phyloP scores from a whole-genome alignment of 2,329 filamentous ascomycete species.

The Colletotrichum sp. region DNA sequence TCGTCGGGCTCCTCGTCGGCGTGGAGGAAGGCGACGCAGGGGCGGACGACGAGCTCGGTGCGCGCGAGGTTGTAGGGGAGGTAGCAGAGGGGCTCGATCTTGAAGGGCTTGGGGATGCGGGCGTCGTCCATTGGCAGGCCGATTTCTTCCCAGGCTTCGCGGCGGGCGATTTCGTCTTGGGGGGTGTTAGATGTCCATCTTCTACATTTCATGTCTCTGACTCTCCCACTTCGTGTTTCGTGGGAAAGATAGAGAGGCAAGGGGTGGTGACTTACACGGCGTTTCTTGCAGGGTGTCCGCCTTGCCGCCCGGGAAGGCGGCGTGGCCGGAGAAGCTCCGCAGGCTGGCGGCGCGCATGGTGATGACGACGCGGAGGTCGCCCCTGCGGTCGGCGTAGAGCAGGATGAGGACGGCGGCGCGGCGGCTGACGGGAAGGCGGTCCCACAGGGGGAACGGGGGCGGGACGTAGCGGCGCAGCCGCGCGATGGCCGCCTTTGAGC shows the following conservation, averaged over 20 bases:
- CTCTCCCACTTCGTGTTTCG: too few relatives aligned
- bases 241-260: too few relatives aligned
- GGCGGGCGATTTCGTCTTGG: slow-evolving; percentile 80
- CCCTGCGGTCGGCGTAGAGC: slow-evolving; percentile 82
- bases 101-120: slow-evolving; percentile 77
- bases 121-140: slow-evolving; percentile 77
- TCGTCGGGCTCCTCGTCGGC: slow-evolving; percentile 50
- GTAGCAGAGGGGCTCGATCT: slow-evolving; percentile 85
- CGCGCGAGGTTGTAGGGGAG: slow-evolving; percentile 78
- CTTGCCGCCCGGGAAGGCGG: slow-evolving; percentile 84
- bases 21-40: slow-evolving; percentile 80
- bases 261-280: slow-evolving; percentile 52
- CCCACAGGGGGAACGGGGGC: slow-evolving; percentile 67
- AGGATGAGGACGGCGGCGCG: slow-evolving; percentile 88
- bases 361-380: slow-evolving; percentile 76
- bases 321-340: slow-evolving; percentile 80
- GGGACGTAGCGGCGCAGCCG: slow-evolving; percentile 66
- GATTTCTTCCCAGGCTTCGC: slow-evolving; percentile 93
- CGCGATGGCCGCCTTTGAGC: slow-evolving; percentile 59
- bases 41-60: slow-evolving; percentile 76
- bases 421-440: slow-evolving; percentile 64
- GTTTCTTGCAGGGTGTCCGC: slow-evolving; percentile 63
- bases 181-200: background rate
- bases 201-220: background rate
- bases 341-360: slow-evolving; percentile 71